phyloP scores from a whole-genome alignment of 176 grass and related monocot species.

The Hordeum vulgare region DNA sequence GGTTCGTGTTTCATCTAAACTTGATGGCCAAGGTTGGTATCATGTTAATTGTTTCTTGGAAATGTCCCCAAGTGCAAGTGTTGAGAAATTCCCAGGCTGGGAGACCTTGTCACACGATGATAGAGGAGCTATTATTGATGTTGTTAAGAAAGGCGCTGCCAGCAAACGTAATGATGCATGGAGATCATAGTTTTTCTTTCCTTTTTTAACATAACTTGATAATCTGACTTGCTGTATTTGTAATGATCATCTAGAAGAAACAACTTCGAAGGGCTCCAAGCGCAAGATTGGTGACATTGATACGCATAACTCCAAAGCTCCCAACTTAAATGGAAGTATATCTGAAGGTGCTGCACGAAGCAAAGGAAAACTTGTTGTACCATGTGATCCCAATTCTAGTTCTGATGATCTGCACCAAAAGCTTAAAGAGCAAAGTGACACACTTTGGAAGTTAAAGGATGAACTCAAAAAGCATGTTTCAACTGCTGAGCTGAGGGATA shows the following conservation, averaged over 20 bases:
- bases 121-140: slow-evolving; percentile 50
- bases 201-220: background rate
- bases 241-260: slow-evolving; percentile 35
- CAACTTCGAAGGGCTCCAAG: slow-evolving; percentile 54
- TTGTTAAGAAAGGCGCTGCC: slow-evolving; percentile 42
- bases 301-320: slow-evolving; percentile 37
- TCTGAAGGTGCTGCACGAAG: slow-evolving; percentile 22
- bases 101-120: slow-evolving; percentile 58
- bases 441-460: slow-evolving; percentile 90
- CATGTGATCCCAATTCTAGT: slow-evolving; percentile 25
- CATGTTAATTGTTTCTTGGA: slow-evolving; percentile 73
- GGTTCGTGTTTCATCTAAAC: slow-evolving; percentile 79
- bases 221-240: slow-evolving; percentile 30
- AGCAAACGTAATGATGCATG: slow-evolving; percentile 35
- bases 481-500: slow-evolving; percentile 70
- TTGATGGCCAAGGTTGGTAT: slow-evolving; percentile 74
- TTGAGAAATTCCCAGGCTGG: slow-evolving; percentile 80
- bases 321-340: slow-evolving; percentile 47
- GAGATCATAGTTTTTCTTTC: background rate
- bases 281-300: slow-evolving; percentile 46
- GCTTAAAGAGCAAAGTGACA: slow-evolving; percentile 76
- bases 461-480: slow-evolving; percentile 73
- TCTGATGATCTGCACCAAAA: slow-evolving; percentile 47
- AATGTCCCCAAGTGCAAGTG: slow-evolving; percentile 48
- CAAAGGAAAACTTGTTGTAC: slow-evolving; percentile 32